phyloP scores from a whole-genome alignment of 768 basidiomycete genomes.

The Amanita pseudoporphyria region DNA sequence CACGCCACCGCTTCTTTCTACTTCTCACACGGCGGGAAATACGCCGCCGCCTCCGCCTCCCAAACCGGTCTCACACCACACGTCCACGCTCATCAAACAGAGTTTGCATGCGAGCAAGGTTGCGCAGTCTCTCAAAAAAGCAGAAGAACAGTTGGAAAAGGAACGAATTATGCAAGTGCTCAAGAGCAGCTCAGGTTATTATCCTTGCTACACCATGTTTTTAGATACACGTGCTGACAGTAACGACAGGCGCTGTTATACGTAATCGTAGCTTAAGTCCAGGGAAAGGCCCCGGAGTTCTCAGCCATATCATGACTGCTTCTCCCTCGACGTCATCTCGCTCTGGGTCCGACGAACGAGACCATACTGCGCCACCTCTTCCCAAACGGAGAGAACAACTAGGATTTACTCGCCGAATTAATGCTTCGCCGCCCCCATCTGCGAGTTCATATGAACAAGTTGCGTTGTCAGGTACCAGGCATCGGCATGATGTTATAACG shows the following conservation, averaged over 20 bases:
- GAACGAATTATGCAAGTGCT: constrained; percentile 65
- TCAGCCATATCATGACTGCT: constrained; percentile 6
- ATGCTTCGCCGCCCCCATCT: constrained; percentile 31
- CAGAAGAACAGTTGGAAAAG: constrained; percentile 57
- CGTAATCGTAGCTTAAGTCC: constrained; percentile 14
- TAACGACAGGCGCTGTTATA: constrained; percentile 18
- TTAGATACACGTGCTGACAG: constrained; percentile 10
- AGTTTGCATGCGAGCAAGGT: constrained; percentile 65
- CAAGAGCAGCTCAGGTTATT: constrained; percentile 40
- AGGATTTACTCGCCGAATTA: constrained; percentile 11
- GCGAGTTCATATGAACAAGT: constrained; percentile 37
- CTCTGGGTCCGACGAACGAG: constrained; percentile 15
- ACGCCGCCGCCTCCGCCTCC: constrained; percentile 20
- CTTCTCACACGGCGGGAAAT: constrained; percentile 7
- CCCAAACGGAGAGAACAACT: constrained; percentile 19
- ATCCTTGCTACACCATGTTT: constrained; percentile 20
- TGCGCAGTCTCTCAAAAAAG: constrained; percentile 60
- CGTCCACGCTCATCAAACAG: constrained; percentile 62
- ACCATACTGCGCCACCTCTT: constrained; percentile 21
- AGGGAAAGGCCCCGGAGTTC: constrained; percentile 3
- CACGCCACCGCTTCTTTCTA: not conserved
- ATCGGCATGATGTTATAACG: not conserved
- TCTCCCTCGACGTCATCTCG: constrained; percentile 9
- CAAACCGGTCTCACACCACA: constrained; percentile 38
- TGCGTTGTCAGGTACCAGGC: constrained; percentile 22